Percentiles rank a stretch among this genome's conserved stretches.
phyloP scores from a whole-genome alignment of 306 rosid genomes.

The Glycine soja region DNA sequence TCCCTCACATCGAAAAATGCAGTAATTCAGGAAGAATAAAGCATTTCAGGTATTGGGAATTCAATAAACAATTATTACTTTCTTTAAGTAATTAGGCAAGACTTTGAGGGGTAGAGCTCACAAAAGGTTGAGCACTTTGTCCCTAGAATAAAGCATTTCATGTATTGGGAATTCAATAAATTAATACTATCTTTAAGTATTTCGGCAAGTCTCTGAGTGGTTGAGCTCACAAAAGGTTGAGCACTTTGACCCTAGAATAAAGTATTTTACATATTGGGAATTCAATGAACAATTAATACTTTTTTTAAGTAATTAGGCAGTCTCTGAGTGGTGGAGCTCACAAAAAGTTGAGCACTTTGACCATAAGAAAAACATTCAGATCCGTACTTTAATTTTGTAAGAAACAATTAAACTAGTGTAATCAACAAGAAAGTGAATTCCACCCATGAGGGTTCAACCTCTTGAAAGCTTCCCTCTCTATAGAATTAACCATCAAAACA shows the following conservation, averaged over 20 bases:
- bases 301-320: not conserved
- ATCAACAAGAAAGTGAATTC: no score
- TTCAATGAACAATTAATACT: not conserved
- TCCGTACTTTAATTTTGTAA: not conserved
- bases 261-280: not conserved
- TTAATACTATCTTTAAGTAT: not conserved
- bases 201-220: not conserved
- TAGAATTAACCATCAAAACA: no score
- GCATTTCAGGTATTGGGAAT: not conserved
- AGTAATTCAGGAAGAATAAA: not conserved
- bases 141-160: not conserved
- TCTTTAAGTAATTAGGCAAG: not conserved
- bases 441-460: no score
- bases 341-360: constrained; percentile 20
- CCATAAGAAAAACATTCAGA: constrained; percentile 4
- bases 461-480: no score
- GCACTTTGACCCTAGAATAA: constrained; percentile 28
- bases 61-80: not conserved
- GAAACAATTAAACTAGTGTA: not conserved
- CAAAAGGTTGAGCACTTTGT: constrained; percentile 21
- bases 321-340: constrained; percentile 12
- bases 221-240: constrained; percentile 6
- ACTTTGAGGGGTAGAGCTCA: constrained; percentile 5
- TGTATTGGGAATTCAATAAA: not conserved
- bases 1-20: not conserved